These are phyloP conservation scores for Theileria annulata DNA, from an alignment of 169 alveolate species.

Conservation along the genomic window DNA sequence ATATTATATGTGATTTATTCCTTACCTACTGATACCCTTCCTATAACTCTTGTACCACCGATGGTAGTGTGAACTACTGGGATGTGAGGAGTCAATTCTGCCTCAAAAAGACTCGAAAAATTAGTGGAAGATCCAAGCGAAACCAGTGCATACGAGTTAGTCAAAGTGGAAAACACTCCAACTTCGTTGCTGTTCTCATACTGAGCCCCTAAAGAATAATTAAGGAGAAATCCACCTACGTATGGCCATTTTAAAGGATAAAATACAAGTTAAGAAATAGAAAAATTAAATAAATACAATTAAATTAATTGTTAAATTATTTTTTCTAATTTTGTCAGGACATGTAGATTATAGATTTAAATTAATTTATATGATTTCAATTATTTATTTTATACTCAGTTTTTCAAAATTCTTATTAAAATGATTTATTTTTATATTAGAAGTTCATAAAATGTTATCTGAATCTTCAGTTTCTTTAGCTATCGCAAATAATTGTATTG, in stretches of 20 bases:
- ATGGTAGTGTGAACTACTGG: constrained; percentile 96
- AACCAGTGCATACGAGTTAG: constrained; percentile 93
- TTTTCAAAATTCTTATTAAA: not conserved
- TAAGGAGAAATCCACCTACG: constrained; percentile 19
- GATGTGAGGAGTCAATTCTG: constrained; percentile 91
- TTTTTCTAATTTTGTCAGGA: not conserved
- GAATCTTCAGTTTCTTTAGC: not conserved
- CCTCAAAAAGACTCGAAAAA: constrained; percentile 94
- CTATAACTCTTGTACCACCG: constrained; percentile 96
- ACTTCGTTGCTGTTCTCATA: constrained; percentile 97
- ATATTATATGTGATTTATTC: not conserved
- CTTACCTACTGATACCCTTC: constrained; percentile 94
- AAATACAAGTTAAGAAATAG: not conserved
- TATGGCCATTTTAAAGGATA: constrained; percentile 48
- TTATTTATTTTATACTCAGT: not conserved
- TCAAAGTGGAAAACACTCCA: constrained; percentile 96
- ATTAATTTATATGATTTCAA: not conserved
- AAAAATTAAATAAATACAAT: not conserved
- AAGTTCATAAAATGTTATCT: not conserved
- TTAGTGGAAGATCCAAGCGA: constrained; percentile 95
- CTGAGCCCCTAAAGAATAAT: constrained; percentile 73
- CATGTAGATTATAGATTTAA: not conserved
- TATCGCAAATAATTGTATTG: not conserved
- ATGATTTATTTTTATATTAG: not conserved
- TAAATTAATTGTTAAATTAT: not conserved